A percentile compares a stretch with the other conserved stretches of the same genome.
These are phyloP conservation scores for Coleophoma cylindrospora DNA, from an alignment of 2,329 filamentous ascomycete species.

Conservation along the genomic window DNA sequence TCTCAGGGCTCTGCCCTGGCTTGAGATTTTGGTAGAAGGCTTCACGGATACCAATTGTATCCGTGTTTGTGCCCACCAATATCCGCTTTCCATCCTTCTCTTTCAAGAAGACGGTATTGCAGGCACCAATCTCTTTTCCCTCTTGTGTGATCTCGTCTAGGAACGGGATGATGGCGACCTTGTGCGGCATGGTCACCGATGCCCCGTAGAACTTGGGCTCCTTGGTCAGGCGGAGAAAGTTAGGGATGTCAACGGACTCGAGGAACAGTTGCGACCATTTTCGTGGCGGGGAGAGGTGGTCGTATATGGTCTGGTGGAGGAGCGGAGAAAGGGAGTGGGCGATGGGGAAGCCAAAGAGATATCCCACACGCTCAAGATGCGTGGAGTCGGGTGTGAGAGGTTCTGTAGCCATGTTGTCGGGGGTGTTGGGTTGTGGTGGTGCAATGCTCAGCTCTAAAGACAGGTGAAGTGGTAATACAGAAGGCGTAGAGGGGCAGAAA, in stretches of 20 bases:
- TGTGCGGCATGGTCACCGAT: constrained; percentile 81
- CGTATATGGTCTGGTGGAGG: constrained; percentile 47
- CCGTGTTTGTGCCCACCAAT: constrained; percentile 64
- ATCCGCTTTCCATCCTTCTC: constrained; percentile 8
- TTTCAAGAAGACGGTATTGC: constrained; percentile 67
- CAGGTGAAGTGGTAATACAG: no score
- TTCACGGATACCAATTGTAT: constrained; percentile 70
- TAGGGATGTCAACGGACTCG: constrained; percentile 43
- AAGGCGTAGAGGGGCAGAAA: no score
- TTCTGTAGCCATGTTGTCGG: constrained; percentile 1
- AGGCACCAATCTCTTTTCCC: constrained; percentile 67
- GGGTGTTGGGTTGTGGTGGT: background rate
- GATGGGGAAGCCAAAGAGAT: constrained; percentile 50
- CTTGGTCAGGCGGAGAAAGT: constrained; percentile 45
- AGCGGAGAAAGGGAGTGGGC: constrained; percentile 48
- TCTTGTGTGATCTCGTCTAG: constrained; percentile 69
- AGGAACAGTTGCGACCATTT: constrained; percentile 46
- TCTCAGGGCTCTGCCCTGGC: constrained; percentile 20
- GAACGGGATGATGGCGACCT: constrained; percentile 67
- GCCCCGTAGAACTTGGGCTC: constrained; percentile 60
- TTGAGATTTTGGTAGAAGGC: constrained; percentile 34
- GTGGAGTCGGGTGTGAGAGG: constrained; percentile 6
- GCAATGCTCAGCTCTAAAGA: no score
- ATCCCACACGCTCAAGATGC: constrained; percentile 11
- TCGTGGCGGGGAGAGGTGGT: constrained; percentile 33